Evolutionary conservation across 2,329 filamentous ascomycete genomes (phyloP).

Genomic region (Claviceps fusiformis): DNA sequence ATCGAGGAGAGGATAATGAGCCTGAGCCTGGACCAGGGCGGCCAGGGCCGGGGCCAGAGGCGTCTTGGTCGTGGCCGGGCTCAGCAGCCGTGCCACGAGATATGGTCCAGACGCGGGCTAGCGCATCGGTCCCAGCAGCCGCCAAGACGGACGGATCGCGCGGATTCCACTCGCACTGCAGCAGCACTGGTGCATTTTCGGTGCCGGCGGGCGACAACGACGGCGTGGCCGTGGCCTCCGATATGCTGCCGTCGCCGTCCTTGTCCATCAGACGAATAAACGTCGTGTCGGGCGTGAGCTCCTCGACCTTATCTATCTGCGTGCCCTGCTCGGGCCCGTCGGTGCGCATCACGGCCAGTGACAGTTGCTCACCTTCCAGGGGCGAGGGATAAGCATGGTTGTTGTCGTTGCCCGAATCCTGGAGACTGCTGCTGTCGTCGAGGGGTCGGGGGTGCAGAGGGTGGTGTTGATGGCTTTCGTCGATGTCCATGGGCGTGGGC

Average conservation of each 20-base stretch:
- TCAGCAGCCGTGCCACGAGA: constrained; percentile 37
- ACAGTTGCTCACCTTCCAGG: constrained; percentile 41
- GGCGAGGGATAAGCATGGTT: constrained; percentile 53
- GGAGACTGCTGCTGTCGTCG: constrained; percentile 11
- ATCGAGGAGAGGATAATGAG: constrained; percentile 5
- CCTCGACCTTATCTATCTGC: constrained; percentile 49
- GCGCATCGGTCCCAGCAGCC: constrained; percentile 55
- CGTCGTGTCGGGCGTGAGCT: constrained; percentile 44
- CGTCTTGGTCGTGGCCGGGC: constrained; percentile 24
- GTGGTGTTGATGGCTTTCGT: constrained; percentile 24
- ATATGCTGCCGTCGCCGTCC: constrained; percentile 18
- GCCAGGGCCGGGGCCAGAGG: not conserved
- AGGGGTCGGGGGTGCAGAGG: constrained; percentile 10
- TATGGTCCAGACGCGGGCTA: constrained; percentile 56
- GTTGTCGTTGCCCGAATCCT: constrained; percentile 20
- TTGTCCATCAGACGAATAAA: constrained; percentile 44
- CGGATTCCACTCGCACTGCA: constrained; percentile 58
- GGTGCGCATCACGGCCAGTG: constrained; percentile 39
- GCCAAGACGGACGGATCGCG: constrained; percentile 50
- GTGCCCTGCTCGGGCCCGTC: constrained; percentile 51
- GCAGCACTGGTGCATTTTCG: constrained; percentile 45
- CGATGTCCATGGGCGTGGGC: constrained; percentile 37
- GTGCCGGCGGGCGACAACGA: constrained; percentile 24
- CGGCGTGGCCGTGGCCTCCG: constrained; percentile 17
- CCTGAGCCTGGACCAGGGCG: no score